Base-by-base conservation (phyloP, 75 land plant species). In the Ceratopteris richardii region DNA sequence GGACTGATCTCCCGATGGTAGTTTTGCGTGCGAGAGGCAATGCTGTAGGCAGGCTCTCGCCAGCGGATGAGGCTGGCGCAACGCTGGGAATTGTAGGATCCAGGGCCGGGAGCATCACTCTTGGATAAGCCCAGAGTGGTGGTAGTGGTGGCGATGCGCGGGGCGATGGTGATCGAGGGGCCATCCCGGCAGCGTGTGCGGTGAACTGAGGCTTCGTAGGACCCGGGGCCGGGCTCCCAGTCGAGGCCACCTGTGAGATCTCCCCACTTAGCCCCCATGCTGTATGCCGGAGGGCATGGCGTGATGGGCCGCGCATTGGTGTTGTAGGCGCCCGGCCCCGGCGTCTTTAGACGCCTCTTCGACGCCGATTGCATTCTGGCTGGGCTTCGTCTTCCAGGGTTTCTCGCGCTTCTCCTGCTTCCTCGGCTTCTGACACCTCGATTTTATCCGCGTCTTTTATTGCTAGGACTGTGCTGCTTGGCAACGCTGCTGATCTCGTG, bases 41-140 rank as follows among this genome's bases (percentile, higher is more conserved):
- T 57, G 23, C 33, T 57, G 40, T 57, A 57, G 40, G 60, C 60
- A n/a, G 60, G 60, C 7, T 57, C 60, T 1, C 17, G 22, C 33
- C 20, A 31, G 4, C 19, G 5, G 13, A 31, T 57, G 7, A 36
- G 24, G 39, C n/a, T 1, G 60, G 17, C 1, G 56, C 25, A n/a
- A 23, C 29, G 29, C 2, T 57, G 40, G 16, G 37, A 30, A 40
- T 57, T 57, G 60, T 57, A 57, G 12, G 60, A 30, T 6, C 60
- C 60, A 3, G 48, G 48, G 48, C 48, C 48, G 14, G 48, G 48
- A 5, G 48, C 48, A 14, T 46, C 48, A 17, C 48, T 46, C 21
- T 17, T 46, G 48, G 48, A 20, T 5, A 17, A 17, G 48, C 48
- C 48, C 14, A 46, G 48, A 20, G 48, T 33, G 14, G 48, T n/a